A percentile compares a stretch with the other conserved stretches of the same genome.
phyloP scores from a whole-genome alignment of 441 rosid species.

The Populus trichocarpa region DNA sequence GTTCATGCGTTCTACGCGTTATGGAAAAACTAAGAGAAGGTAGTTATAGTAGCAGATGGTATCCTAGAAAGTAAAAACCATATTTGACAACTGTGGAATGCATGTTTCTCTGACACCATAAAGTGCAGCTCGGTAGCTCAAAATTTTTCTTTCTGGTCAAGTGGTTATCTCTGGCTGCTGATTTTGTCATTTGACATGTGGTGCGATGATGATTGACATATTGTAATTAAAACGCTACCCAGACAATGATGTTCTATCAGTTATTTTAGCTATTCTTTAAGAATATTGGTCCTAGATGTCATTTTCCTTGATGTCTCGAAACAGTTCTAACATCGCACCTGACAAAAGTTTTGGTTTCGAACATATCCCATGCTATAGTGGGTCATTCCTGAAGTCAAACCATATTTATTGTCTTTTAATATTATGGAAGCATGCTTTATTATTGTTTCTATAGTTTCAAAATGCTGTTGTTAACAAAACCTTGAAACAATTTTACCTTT shows the following conservation, averaged over 20 bases:
- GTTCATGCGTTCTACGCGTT: background rate
- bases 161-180: background rate
- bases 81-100: background rate
- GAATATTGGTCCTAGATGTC: background rate
- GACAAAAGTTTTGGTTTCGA: background rate
- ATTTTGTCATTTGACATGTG: background rate
- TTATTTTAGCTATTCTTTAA: background rate
- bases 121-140: background rate
- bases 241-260: background rate
- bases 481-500: background rate
- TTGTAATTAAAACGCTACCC: background rate
- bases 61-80: background rate
- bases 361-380: slow-evolving; percentile 13
- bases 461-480: background rate
- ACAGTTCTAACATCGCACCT: background rate
- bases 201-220: slow-evolving; percentile 3
- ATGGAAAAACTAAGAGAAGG: background rate
- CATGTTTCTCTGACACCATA: background rate
- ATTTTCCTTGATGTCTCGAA: slow-evolving; percentile 6
- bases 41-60: background rate
- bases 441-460: background rate
- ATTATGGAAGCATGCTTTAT: background rate
- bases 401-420: background rate
- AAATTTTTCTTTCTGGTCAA: background rate
- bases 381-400: slow-evolving; percentile 7